These are phyloP conservation scores for Talaromyces proteolyticus DNA, from an alignment of 495 filamentous ascomycete genomes.

Conservation along the genomic window DNA sequence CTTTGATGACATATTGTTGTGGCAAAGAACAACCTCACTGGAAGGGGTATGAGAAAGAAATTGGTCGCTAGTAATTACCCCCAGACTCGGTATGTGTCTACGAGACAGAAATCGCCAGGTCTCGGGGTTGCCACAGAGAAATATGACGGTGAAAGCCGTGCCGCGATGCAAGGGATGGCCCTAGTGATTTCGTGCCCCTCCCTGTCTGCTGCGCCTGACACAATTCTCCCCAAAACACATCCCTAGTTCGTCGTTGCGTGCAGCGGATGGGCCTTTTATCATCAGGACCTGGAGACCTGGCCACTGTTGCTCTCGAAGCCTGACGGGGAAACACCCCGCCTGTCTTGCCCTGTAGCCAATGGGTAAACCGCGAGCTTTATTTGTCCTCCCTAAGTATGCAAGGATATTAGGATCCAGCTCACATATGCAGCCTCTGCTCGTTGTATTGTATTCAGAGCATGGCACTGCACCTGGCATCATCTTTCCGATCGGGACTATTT, in stretches of 20 bases:
- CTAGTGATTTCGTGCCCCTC: slow-evolving; percentile 3
- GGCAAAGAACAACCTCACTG: background rate
- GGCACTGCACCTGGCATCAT: slow-evolving; percentile 7
- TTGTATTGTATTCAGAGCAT: slow-evolving; percentile 7
- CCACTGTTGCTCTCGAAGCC: background rate
- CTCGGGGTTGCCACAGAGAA: slow-evolving; percentile 4
- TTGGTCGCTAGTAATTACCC: too few species aligned
- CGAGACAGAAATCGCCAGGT: background rate
- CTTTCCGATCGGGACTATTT: slow-evolving; percentile 4
- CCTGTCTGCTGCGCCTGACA: slow-evolving; percentile 1
- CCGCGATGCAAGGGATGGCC: slow-evolving; percentile 8
- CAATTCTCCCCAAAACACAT: background rate
- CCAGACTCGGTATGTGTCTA: slow-evolving; percentile 1
- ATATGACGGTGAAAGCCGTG: background rate
- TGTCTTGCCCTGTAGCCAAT: slow-evolving; percentile 13
- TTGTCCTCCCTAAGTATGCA: slow-evolving; percentile 24
- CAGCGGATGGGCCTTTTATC: too few species aligned
- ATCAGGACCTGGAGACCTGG: background rate
- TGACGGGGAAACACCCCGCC: slow-evolving; percentile 2
- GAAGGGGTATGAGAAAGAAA: too few species aligned
- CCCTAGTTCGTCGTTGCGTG: slow-evolving; percentile 3
- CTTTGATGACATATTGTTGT: background rate
- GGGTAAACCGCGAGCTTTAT: slow-evolving; percentile 4
- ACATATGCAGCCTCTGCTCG: slow-evolving; percentile 4
- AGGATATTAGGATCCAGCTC: slow-evolving; percentile 14